Percentiles rank a stretch among this genome's conserved stretches.
Evolutionary conservation across 352 stramenopile genomes (phyloP).

Genomic region (Phytophthora kernoviae): DNA sequence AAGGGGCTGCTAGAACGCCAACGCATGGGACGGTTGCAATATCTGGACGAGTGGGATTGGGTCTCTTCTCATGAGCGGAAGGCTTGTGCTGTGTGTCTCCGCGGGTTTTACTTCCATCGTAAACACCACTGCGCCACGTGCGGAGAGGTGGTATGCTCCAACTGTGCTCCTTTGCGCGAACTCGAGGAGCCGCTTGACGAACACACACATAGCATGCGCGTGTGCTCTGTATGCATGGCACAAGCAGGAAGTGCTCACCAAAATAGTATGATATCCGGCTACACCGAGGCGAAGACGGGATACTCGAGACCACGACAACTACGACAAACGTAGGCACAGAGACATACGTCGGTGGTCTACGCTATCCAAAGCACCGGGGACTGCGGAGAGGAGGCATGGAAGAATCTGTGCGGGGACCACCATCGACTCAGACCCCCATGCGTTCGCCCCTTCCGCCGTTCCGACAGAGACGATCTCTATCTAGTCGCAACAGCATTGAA

Average conservation of each 20-base stretch:
- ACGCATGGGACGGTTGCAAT: slow-evolving; percentile 74
- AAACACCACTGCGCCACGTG: slow-evolving; percentile 81
- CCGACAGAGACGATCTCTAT: slow-evolving; percentile 13
- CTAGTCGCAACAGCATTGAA: slow-evolving; percentile 19
- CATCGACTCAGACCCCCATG: slow-evolving; percentile 6
- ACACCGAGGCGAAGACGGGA: slow-evolving; percentile 30
- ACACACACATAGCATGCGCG: slow-evolving; percentile 56
- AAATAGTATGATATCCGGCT: slow-evolving; percentile 25
- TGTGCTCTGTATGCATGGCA: slow-evolving; percentile 74
- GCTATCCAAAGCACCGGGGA: slow-evolving; percentile 37
- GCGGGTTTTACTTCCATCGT: slow-evolving; percentile 78
- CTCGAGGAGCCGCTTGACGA: slow-evolving; percentile 70
- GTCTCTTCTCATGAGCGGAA: slow-evolving; percentile 73
- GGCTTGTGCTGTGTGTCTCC: slow-evolving; percentile 79
- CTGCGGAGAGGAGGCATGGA: slow-evolving; percentile 20
- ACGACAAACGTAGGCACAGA: slow-evolving; percentile 60
- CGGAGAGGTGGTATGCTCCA: slow-evolving; percentile 79
- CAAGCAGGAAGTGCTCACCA: slow-evolving; percentile 38
- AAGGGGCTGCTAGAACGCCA: slow-evolving; percentile 72
- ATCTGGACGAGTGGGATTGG: slow-evolving; percentile 84
- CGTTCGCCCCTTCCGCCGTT: slow-evolving; percentile 30
- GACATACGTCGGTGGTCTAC: slow-evolving; percentile 44
- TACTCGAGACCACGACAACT: slow-evolving; percentile 28
- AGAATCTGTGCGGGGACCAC: slow-evolving; percentile 17
- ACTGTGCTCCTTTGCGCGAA: slow-evolving; percentile 70